These are phyloP conservation scores for Schizonepeta tenuifolia DNA, from an alignment of 257 asterid genomes.

Conservation along the genomic window DNA sequence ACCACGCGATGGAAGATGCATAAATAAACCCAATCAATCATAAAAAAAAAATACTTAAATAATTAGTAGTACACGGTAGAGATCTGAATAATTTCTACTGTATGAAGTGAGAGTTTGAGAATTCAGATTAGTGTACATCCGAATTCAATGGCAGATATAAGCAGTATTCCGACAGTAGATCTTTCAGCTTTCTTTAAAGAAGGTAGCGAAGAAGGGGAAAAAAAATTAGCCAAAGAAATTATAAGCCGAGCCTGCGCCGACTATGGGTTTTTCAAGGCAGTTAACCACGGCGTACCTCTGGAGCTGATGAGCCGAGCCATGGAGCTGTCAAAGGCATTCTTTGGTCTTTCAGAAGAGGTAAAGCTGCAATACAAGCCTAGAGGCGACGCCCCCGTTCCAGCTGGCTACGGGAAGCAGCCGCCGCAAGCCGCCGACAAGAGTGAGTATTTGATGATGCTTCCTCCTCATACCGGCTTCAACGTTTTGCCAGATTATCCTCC, in stretches of 20 bases:
- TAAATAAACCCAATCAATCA: too few species aligned
- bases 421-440: slow-evolving; percentile 48
- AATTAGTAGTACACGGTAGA: too few species aligned
- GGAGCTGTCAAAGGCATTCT: slow-evolving; percentile 42
- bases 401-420: slow-evolving; percentile 58
- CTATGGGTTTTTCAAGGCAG: slow-evolving; percentile 57
- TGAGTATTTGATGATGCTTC: slow-evolving; percentile 57
- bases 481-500: slow-evolving; percentile 42
- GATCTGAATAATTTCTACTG: too few species aligned
- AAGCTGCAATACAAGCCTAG: slow-evolving; percentile 41
- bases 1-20: too few species aligned
- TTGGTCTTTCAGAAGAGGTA: slow-evolving; percentile 44
- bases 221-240: slow-evolving; percentile 37
- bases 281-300: slow-evolving; percentile 57
- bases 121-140: too few species aligned
- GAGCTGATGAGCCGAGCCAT: slow-evolving; percentile 48
- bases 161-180: slow-evolving; percentile 53
- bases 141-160: too few species aligned
- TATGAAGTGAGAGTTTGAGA: too few species aligned
- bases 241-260: slow-evolving; percentile 46
- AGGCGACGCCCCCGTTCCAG: slow-evolving; percentile 47
- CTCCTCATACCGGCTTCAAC: slow-evolving; percentile 37
- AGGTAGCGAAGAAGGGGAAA: slow-evolving; percentile 34
- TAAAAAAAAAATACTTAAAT: too few species aligned
- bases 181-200: slow-evolving; percentile 49